phyloP scores from a whole-genome alignment of 1,284 basidiomycete genomes.

The Moesziomyces antarcticus region DNA sequence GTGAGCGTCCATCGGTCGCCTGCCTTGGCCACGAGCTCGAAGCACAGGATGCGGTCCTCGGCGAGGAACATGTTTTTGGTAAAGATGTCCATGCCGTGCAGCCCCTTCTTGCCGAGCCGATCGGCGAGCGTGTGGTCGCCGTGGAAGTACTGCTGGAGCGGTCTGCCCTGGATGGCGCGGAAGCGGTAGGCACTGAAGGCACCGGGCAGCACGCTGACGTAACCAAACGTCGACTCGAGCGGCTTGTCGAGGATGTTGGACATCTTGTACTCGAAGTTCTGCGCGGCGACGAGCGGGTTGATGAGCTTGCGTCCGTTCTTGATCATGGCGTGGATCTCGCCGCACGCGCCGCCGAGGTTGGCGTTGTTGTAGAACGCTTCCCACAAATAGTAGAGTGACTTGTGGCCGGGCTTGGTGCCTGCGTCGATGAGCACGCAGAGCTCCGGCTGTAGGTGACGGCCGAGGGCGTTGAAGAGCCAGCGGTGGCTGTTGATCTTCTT shows the following conservation, averaged over 20 bases:
- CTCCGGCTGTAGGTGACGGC: conserved; percentile 73
- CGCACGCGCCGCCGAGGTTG: conserved; percentile 66
- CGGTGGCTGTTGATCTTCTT: conserved; percentile 75
- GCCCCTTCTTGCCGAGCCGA: conserved; percentile 89
- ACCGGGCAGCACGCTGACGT: conserved; percentile 88
- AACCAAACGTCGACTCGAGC: conserved; percentile 92
- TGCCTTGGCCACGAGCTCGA: conserved; percentile 92
- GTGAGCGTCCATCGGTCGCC: conserved; percentile 85
- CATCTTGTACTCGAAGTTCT: conserved; percentile 98
- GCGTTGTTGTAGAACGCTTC: conserved; percentile 67
- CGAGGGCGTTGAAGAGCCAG: conserved; percentile 98
- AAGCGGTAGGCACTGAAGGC: conserved; percentile 95
- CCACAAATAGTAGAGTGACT: conserved; percentile 66
- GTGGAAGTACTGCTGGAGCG: conserved; percentile 97
- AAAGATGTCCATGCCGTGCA: conserved; percentile 98
- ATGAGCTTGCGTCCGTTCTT: conserved; percentile 64
- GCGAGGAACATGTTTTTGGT: conserved; percentile 76
- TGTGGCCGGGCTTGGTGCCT: conserved; percentile 66
- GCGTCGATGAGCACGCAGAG: conserved; percentile 66
- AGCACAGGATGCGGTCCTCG: conserved; percentile 83
- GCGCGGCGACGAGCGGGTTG: conserved; percentile 74
- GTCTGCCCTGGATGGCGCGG: conserved; percentile 88
- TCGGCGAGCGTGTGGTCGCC: conserved; percentile 88
- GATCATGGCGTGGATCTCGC: conserved; percentile 67
- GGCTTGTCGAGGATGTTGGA: conserved; percentile 82